Conservation (phyloP, 768 basidiomycete genomes). For the Rossbeevera mucosa region DNA sequence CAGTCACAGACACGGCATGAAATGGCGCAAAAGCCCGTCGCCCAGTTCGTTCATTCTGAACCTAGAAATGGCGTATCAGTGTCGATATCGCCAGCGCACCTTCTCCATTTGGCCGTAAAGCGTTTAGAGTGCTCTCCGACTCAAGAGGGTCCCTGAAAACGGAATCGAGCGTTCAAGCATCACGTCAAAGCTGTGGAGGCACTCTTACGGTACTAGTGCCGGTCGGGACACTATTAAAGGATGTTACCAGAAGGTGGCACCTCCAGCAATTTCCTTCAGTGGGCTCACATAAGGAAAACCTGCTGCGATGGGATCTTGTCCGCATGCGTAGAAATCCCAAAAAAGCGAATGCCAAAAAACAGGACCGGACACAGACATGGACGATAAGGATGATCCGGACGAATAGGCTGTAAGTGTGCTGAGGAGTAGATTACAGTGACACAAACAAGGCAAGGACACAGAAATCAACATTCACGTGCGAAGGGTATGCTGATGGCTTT, state of each 20-base stretch:
- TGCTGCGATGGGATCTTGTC: conserved; percentile 7
- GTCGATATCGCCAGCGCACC: neutral
- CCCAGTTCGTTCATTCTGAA: conserved; percentile 2
- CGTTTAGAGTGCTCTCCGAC: conserved; percentile 3
- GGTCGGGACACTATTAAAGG: neutral
- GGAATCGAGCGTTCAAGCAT: neutral
- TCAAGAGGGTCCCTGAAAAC: conserved; percentile 2
- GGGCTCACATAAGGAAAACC: conserved; percentile 4
- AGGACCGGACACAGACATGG: conserved; percentile 7
- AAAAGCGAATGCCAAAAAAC: neutral
- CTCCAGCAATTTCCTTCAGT: conserved; percentile 1
- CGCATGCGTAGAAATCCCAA: conserved; percentile 3
- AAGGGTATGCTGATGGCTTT: conserved; percentile 23
- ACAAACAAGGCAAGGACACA: conserved; percentile 25
- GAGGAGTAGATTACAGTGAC: conserved; percentile 24
- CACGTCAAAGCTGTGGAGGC: neutral
- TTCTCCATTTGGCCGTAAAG: conserved; percentile 11
- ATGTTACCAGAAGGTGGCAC: neutral
- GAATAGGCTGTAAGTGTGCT: conserved; percentile 13
- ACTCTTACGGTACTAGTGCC: neutral
- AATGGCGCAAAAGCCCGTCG: conserved; percentile 6
- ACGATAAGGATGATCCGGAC: conserved; percentile 14
- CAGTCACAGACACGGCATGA: neutral
- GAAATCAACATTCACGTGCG: conserved; percentile 20
- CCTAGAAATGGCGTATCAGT: conserved; percentile 10